Evolutionary conservation across 2,329 filamentous ascomycete genomes (phyloP).

Genomic region (Pleoardoris graminearum): DNA sequence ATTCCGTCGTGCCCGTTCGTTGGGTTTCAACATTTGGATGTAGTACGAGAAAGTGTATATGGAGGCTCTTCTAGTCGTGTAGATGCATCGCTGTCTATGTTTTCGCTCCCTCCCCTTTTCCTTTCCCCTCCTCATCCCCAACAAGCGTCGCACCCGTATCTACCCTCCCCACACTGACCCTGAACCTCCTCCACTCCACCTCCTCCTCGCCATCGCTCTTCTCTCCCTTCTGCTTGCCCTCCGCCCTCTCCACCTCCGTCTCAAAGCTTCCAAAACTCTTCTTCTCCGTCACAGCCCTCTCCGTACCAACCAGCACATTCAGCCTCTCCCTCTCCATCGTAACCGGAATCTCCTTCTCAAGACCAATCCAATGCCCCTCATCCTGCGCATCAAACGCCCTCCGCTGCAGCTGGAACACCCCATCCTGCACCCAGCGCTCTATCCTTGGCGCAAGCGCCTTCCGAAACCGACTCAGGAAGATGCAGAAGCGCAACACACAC

Average conservation of each 20-base stretch:
- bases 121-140: background rate
- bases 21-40: too few species aligned
- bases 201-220: background rate
- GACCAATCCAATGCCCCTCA: constrained; percentile 15
- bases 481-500: constrained; percentile 19
- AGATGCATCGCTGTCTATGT: too few species aligned
- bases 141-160: constrained; percentile 2
- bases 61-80: too few species aligned
- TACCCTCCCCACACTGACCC: constrained; percentile 4
- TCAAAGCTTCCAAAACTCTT: background rate
- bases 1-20: too few species aligned
- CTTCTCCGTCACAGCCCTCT: background rate
- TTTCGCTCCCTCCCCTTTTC: background rate
- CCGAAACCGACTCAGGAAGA: constrained; percentile 21
- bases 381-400: constrained; percentile 28
- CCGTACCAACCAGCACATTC: constrained; percentile 7
- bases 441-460: constrained; percentile 22
- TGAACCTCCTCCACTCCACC: background rate
- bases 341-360: constrained; percentile 22
- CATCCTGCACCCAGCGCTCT: constrained; percentile 33
- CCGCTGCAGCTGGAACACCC: constrained; percentile 30
- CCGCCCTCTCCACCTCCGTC: background rate
- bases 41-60: too few species aligned
- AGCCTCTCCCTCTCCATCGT: constrained; percentile 12
- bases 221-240: background rate